These are phyloP conservation scores for Aspergillus tubingensis DNA, from an alignment of 2,329 filamentous ascomycete species.

Conservation along the genomic window DNA sequence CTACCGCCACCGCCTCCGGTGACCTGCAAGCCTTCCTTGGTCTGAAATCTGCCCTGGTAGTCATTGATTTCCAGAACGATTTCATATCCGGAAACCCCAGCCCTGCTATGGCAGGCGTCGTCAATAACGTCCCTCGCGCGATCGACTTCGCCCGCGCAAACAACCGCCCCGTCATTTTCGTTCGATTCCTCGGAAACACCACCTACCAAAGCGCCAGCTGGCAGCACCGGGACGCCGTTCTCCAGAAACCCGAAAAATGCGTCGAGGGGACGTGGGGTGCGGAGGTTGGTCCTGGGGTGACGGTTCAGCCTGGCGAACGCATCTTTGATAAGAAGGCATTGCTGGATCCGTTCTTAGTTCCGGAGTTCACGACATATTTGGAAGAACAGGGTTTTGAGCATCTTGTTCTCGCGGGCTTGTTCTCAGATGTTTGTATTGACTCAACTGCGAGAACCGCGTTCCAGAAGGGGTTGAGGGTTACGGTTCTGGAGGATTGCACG, in stretches of 20 bases:
- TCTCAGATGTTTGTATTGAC: conserved; percentile 6
- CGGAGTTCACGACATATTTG: too few species aligned
- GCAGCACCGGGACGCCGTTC: neutral
- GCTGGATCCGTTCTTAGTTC: too few species aligned
- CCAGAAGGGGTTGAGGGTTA: conserved; percentile 6
- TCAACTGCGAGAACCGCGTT: conserved; percentile 7
- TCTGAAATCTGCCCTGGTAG: too few species aligned
- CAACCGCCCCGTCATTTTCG: neutral
- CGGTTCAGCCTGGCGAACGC: too few species aligned
- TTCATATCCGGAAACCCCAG: conserved; percentile 1
- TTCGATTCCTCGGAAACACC: conserved; percentile 5
- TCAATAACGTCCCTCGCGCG: neutral
- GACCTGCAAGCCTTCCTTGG: too few species aligned
- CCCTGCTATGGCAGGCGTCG: conserved; percentile 1
- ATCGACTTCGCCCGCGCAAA: neutral
- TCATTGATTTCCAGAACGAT: neutral
- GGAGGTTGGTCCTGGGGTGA: too few species aligned
- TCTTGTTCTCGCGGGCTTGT: too few species aligned
- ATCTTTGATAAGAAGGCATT: too few species aligned
- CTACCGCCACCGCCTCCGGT: too few species aligned
- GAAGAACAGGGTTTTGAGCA: too few species aligned
- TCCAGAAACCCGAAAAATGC: too few species aligned
- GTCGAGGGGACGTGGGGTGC: too few species aligned
- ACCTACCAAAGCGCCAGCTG: conserved; percentile 1
- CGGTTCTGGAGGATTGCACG: conserved; percentile 3